Evolutionary conservation across 768 basidiomycete genomes (phyloP).

Genomic region (Lentinula boryana): DNA sequence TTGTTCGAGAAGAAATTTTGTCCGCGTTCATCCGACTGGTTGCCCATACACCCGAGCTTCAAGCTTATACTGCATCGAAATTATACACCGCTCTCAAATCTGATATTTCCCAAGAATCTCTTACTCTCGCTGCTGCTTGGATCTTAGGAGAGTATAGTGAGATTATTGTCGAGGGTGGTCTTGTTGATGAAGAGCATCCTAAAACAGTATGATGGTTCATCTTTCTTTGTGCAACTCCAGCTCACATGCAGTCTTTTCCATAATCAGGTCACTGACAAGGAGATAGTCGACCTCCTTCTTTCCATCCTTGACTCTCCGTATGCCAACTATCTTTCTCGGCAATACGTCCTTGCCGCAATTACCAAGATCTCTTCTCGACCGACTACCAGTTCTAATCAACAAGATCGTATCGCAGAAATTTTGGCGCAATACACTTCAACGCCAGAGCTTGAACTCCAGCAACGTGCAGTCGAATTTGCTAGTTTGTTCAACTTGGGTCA

Average conservation of each 20-base stretch:
- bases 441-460: conserved; percentile 92
- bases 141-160: conserved; percentile 96
- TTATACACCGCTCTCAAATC: conserved; percentile 80
- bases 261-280: conserved; percentile 66
- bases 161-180: conserved; percentile 77
- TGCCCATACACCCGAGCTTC: conserved; percentile 94
- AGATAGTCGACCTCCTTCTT: conserved; percentile 80
- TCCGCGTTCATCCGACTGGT: conserved; percentile 95
- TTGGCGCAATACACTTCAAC: conserved; percentile 81
- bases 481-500: conserved; percentile 75
- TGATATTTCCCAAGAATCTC: conserved; percentile 94
- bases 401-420: conserved; percentile 73
- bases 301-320: conserved; percentile 92
- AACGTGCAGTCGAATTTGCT: conserved; percentile 92
- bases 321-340: conserved; percentile 82
- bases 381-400: conserved; percentile 58
- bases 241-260: not conserved
- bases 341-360: conserved; percentile 85
- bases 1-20: conserved; percentile 92
- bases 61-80: conserved; percentile 91
- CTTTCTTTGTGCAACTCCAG: not conserved
- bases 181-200: conserved; percentile 68
- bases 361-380: conserved; percentile 87
- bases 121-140: conserved; percentile 93
- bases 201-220: conserved; percentile 43